phyloP scores from a whole-genome alignment of 1,139 yeast genomes.

The Zygotorulaspora mrakii region DNA sequence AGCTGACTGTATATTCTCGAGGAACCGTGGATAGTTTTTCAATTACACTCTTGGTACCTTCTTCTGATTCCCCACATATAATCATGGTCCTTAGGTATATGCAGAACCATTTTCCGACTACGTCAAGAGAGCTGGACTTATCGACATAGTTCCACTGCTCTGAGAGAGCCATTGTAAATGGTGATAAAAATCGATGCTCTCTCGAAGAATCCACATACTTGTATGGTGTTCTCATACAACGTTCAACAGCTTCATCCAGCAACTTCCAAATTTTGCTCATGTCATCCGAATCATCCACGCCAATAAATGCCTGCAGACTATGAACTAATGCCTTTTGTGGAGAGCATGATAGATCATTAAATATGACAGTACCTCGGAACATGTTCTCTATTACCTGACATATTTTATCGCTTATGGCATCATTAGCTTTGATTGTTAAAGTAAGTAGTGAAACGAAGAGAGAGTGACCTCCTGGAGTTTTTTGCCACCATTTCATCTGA shows the following conservation, averaged over 20 bases:
- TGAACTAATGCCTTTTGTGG: constrained; percentile 45
- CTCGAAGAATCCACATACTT: constrained; percentile 72
- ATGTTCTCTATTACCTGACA: constrained; percentile 41
- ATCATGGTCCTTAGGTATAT: constrained; percentile 44
- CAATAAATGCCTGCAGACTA: constrained; percentile 36
- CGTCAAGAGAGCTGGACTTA: constrained; percentile 29
- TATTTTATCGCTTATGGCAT: constrained; percentile 38
- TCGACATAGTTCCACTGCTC: constrained; percentile 72
- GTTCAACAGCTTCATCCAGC: constrained; percentile 68
- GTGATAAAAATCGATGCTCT: constrained; percentile 47
- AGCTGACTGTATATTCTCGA: constrained; percentile 11
- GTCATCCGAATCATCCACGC: constrained; percentile 16
- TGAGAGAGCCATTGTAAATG: constrained; percentile 59
- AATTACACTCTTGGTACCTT: constrained; percentile 36
- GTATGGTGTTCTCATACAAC: constrained; percentile 72
- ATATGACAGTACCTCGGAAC: constrained; percentile 46
- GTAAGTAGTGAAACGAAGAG: constrained; percentile 59
- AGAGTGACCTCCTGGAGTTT: constrained; percentile 43
- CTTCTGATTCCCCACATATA: constrained; percentile 53
- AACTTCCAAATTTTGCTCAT: constrained; percentile 49
- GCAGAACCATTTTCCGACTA: constrained; percentile 49
- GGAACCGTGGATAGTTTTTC: no score
- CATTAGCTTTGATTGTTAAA: constrained; percentile 42
- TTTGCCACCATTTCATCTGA: constrained; percentile 64
- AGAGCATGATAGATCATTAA: constrained; percentile 45